A percentile compares a stretch with the other conserved stretches of the same genome.
phyloP scores from a whole-genome alignment of 495 filamentous ascomycete genomes.

The Hyaloscypha variabilis region DNA sequence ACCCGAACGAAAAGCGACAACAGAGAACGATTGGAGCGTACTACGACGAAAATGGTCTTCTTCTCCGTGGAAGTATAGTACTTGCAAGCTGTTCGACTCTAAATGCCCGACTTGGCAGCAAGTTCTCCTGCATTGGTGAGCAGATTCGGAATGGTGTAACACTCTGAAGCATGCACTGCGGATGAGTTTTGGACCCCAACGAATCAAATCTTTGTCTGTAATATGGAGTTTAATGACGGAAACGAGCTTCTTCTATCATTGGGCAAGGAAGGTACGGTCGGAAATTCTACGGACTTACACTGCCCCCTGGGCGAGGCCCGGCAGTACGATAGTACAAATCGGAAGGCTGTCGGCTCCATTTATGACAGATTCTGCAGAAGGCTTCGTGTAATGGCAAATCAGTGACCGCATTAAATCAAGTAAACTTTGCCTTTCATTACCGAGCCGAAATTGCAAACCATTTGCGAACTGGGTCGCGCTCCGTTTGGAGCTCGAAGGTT shows the following conservation, averaged over 20 bases:
- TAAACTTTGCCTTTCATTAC: too few relatives aligned
- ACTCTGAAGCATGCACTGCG: not conserved
- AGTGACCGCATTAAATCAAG: too few relatives aligned
- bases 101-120: not conserved
- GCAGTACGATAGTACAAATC: not conserved
- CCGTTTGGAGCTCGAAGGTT: too few relatives aligned
- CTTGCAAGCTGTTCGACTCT: too few relatives aligned
- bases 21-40: too few relatives aligned
- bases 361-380: not conserved
- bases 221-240: not conserved
- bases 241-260: too few relatives aligned
- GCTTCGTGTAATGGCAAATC: not conserved
- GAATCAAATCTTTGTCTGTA: not conserved
- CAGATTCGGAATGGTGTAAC: not conserved
- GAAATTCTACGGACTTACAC: not conserved
- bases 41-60: too few relatives aligned
- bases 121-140: not conserved
- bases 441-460: too few relatives aligned
- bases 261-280: too few relatives aligned
- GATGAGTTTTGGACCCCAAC: not conserved
- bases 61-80: too few relatives aligned
- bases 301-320: not conserved
- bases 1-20: too few relatives aligned
- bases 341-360: not conserved
- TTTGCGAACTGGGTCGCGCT: too few relatives aligned